Evolutionary conservation across 1,284 basidiomycete genomes (phyloP), one percentile per base, ranked within the genome.

Genomic region (Cryptococcus sp.): DNA sequence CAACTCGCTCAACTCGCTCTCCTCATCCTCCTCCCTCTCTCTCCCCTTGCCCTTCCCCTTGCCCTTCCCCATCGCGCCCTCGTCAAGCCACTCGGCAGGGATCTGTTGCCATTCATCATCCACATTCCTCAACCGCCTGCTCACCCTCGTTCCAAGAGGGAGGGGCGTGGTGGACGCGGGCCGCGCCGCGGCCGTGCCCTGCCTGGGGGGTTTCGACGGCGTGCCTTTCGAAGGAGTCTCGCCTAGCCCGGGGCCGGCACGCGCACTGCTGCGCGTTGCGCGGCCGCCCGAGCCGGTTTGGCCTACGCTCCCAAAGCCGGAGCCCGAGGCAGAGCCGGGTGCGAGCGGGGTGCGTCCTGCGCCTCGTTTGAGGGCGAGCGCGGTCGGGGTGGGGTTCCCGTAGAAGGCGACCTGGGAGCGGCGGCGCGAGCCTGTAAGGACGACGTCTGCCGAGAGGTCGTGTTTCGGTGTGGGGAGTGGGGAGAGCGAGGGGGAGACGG

Each of bases 51-150:
- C 59, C 52, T 62, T 62, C 8, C 44, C 35, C 13, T 46, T 48
- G n/a, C 44, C 45, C 36, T 59, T 55, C 35, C 38, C 46, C 46
- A 60, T 55, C 5, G 45, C 23, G 45, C 50, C 48, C 16, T 38
- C 50, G 18, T 53, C 40, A 21, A 78, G 59, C 73, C 76, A 77
- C 46, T 77, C 77, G 1, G 68, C 67, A 0, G 78, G 78, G 13
- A 79, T 65, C 50, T 75, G 66, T 54, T 78, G 72, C 78, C 78
- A 79, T 33, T 71, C 73, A 40, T 78, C 77, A 7, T 72, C 69
- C 11, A 67, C 63, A 18, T 66, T 51, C 11, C 63, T 53, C 8
- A 67, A 57, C 21, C 66, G 63, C 33, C 71, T 65, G 53, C 67
- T 77, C 44, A 69, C 67, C 9, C 67, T 66, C 18, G 67, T 72